Percentiles rank a stretch among this genome's conserved stretches.
These are phyloP conservation scores for Chlamydomonas sp. DNA, from an alignment of 139 green algal species.

Conservation along the genomic window DNA sequence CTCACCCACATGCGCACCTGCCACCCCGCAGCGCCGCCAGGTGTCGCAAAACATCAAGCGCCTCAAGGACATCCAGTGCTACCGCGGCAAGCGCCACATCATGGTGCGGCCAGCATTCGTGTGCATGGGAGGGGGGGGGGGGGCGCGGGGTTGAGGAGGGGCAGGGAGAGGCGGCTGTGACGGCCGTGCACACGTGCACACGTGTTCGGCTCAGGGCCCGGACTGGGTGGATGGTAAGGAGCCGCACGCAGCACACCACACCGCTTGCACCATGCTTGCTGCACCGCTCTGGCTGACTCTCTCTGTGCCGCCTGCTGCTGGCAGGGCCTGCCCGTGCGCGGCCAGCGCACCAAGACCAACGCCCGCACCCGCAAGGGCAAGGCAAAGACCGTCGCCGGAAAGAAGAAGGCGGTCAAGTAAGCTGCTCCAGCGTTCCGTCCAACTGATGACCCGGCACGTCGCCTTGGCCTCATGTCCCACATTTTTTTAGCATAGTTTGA, in stretches of 20 bases:
- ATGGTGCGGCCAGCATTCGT: conserved; percentile 40
- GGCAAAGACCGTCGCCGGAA: conserved; percentile 22
- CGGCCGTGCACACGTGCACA: background rate
- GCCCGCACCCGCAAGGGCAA: conserved; percentile 87
- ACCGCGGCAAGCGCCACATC: conserved; percentile 87
- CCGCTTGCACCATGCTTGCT: too few relatives aligned
- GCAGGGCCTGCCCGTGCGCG: conserved; percentile 78
- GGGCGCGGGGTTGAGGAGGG: background rate
- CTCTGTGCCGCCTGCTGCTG: conserved; percentile 3
- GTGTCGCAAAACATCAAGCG: conserved; percentile 92
- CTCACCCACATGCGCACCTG: too few relatives aligned
- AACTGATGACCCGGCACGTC: background rate
- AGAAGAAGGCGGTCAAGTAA: conserved; percentile 20
- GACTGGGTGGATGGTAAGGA: too few relatives aligned
- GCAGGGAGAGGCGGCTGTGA: background rate
- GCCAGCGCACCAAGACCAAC: conserved; percentile 97
- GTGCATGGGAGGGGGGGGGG: background rate
- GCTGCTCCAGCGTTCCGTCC: background rate
- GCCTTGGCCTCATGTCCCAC: too few relatives aligned
- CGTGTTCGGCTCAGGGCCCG: too few relatives aligned
- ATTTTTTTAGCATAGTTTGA: too few relatives aligned
- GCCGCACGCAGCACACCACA: too few relatives aligned
- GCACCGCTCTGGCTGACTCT: background rate
- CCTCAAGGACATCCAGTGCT: conserved; percentile 97
- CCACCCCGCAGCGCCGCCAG: conserved; percentile 62